Conservation (phyloP, 306 rosid species). For the Castanea sativa region DNA sequence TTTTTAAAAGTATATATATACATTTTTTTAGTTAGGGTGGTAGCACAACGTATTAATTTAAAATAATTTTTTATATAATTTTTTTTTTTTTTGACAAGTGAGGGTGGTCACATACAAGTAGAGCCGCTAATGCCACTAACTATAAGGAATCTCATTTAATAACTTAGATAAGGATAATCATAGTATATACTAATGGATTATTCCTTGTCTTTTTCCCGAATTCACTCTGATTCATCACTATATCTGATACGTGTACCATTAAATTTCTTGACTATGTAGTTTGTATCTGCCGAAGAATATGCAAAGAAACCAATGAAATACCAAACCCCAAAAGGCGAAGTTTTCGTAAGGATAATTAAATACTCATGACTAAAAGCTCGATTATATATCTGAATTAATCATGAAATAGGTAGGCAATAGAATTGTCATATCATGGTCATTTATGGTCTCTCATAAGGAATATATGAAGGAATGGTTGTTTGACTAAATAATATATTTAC, state of each 20-base stretch:
- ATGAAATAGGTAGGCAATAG: not conserved
- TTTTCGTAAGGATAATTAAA: too few relatives aligned
- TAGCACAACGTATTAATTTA: too few relatives aligned
- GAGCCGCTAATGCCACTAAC: constrained; percentile 1
- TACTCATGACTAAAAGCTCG: not conserved
- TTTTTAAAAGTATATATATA: too few relatives aligned
- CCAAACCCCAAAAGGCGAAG: too few relatives aligned
- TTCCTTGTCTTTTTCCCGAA: not conserved
- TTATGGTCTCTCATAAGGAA: not conserved
- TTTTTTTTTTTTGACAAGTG: too few relatives aligned
- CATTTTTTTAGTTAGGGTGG: too few relatives aligned
- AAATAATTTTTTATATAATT: too few relatives aligned
- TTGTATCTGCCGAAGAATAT: not conserved
- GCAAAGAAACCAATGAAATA: not conserved
- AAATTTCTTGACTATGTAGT: not conserved
- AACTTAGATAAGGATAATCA: not conserved
- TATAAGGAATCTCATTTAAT: not conserved
- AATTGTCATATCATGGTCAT: not conserved
- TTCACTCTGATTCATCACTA: not conserved
- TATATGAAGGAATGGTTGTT: not conserved
- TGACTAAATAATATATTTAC: constrained; percentile 5
- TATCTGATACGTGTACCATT: too few relatives aligned
- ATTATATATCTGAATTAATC: not conserved
- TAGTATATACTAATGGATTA: not conserved
- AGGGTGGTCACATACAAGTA: too few relatives aligned